Conservation (phyloP, 768 basidiomycete genomes). For the Hericium alpestre region DNA sequence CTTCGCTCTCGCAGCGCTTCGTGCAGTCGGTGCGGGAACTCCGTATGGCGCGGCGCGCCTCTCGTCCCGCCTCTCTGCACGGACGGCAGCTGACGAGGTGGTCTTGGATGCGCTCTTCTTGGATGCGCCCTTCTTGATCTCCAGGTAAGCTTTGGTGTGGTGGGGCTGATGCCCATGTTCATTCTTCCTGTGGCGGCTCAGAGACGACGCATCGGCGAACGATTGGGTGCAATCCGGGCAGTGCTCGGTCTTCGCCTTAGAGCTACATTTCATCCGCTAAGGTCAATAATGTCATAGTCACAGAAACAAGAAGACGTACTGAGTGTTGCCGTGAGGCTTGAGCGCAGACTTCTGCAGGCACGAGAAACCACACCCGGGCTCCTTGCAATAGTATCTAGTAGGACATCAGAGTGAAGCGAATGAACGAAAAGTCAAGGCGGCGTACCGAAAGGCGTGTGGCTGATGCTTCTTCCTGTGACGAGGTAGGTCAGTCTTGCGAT, state of each 20-base stretch:
- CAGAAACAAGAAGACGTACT: background rate
- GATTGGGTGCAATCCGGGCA: background rate
- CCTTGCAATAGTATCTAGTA: background rate
- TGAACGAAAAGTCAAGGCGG: too few relatives aligned
- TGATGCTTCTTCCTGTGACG: background rate
- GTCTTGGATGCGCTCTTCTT: too few relatives aligned
- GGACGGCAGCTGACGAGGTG: too few relatives aligned
- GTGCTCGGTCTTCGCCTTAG: too few relatives aligned
- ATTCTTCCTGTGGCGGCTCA: background rate
- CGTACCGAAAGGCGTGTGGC: too few relatives aligned
- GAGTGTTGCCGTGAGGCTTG: background rate
- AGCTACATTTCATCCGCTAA: too few relatives aligned
- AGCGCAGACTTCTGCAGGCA: too few relatives aligned
- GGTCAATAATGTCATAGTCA: too few relatives aligned
- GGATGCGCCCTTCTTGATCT: too few relatives aligned
- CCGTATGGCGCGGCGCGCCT: background rate
- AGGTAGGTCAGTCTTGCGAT: background rate
- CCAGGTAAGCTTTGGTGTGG: background rate
- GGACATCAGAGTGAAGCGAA: background rate
- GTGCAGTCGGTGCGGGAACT: too few relatives aligned
- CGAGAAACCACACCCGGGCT: background rate
- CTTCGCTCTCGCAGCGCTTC: too few relatives aligned
- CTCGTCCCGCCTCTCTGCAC: background rate
- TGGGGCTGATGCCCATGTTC: background rate
- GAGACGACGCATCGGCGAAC: background rate